Base-by-base conservation (phyloP, 164 flowering plant species). In the Chimonanthus salicifolius region DNA sequence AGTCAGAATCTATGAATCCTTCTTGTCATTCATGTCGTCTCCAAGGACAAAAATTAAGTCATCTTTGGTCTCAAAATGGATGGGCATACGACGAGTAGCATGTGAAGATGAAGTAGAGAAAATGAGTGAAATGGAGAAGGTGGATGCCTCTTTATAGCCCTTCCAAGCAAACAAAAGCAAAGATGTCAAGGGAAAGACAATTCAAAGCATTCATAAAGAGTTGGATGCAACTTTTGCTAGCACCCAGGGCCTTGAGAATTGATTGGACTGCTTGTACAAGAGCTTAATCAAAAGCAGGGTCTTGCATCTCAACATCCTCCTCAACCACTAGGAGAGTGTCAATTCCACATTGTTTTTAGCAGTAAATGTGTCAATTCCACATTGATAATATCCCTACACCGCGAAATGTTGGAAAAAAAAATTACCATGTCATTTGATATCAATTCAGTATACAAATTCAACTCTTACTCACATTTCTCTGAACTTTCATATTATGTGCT, bases 281-380 rank as follows among this genome's bases (percentile, higher is more conserved):
- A 81, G 87, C 48, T 75, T 88, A 79, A 84, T 91, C 67, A 81
- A 84, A 54, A 83, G 87, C 11, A 84, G 91, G 74, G 92, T 88
- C 74, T 80, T 81, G 2, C 87, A 89, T 47, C 87, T 72, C 20
- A 71, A 72, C 50, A 62, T 70, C 33, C 33, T 33, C 33, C 33
- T 33, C 33, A 33, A 33, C 33, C 33, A 33, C 33, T 33, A 33
- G 33, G 33, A 33, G 33, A 33, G 33, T 33, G 33, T 33, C 33
- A 33, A 33, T 33, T 33, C 33, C 33, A 33, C 33, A 33, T 33
- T 33, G 1, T 33, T 33, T 33, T 33, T 33, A 33, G 33, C 33
- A 33, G 33, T 33, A 33, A 33, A 1, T 33, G 33, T 62, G 47
- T 76, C 60, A 49, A 47, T 58, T 10, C 67, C 16, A 33, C 33